A percentile compares a stretch with the other conserved stretches of the same genome.
These are phyloP conservation scores for Hyphopichia pseudoburtonii DNA, from an alignment of 1,139 yeast species.

Conservation along the genomic window DNA sequence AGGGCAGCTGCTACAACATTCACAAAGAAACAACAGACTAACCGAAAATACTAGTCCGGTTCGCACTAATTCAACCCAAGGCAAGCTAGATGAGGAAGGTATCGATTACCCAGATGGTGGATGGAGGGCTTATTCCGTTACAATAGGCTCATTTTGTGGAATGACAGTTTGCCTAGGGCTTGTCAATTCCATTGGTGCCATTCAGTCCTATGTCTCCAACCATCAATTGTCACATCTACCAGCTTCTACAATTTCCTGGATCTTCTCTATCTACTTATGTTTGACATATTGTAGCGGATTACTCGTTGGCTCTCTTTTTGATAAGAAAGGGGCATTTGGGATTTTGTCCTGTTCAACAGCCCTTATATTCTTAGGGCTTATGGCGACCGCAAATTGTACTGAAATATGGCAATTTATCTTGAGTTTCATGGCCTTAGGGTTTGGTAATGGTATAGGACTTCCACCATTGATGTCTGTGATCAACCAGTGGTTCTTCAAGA, in stretches of 20 bases:
- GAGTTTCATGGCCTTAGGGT: slow-evolving; percentile 51
- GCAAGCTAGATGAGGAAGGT: background rate
- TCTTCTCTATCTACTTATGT: slow-evolving; percentile 61
- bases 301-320: slow-evolving; percentile 45
- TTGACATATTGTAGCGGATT: slow-evolving; percentile 59
- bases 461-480: slow-evolving; percentile 57
- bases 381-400: slow-evolving; percentile 51
- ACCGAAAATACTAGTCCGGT: too few relatives aligned
- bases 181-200: slow-evolving; percentile 61
- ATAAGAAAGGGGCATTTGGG: slow-evolving; percentile 44
- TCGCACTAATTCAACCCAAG: too few relatives aligned
- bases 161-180: slow-evolving; percentile 60
- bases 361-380: slow-evolving; percentile 45
- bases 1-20: too few relatives aligned
- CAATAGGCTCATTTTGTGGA: slow-evolving; percentile 63
- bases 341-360: slow-evolving; percentile 46
- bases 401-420: slow-evolving; percentile 55
- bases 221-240: slow-evolving; percentile 49
- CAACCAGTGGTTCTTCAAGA: slow-evolving; percentile 57
- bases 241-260: slow-evolving; percentile 60
- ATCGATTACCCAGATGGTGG: slow-evolving; percentile 68
- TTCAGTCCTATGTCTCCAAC: slow-evolving; percentile 57
- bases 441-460: slow-evolving; percentile 57
- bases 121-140: slow-evolving; percentile 54
- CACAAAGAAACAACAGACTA: too few relatives aligned